Evolutionary conservation across 805 yeast genomes (phyloP).

Genomic region (Metschnikowia anglica): DNA sequence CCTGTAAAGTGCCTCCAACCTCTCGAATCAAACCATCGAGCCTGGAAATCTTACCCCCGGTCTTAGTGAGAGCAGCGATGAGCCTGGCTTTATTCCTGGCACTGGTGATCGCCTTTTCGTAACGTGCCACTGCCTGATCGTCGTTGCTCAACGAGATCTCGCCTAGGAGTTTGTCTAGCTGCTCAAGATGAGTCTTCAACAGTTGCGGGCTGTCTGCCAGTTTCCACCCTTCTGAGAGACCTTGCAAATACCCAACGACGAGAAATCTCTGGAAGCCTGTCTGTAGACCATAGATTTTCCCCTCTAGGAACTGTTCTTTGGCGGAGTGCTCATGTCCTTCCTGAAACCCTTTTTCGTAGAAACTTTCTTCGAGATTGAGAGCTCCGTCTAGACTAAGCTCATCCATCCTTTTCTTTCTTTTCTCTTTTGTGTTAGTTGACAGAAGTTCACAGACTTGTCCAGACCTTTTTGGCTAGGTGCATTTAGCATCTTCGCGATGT

Average conservation of each 20-base stretch:
- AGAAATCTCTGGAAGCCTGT: constrained; percentile 72
- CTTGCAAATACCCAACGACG: constrained; percentile 65
- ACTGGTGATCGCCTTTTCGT: constrained; percentile 51
- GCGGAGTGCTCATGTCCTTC: constrained; percentile 70
- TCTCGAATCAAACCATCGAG: constrained; percentile 36
- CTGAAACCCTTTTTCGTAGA: constrained; percentile 63
- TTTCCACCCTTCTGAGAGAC: constrained; percentile 45
- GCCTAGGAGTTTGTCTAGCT: constrained; percentile 29
- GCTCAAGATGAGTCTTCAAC: constrained; percentile 22
- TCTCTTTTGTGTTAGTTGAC: too few species aligned
- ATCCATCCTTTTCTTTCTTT: constrained; percentile 17
- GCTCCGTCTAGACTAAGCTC: constrained; percentile 46
- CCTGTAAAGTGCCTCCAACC: constrained; percentile 39
- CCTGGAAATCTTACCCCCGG: constrained; percentile 25
- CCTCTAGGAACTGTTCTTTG: constrained; percentile 63
- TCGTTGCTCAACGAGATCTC: constrained; percentile 38
- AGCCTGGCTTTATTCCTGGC: constrained; percentile 63
- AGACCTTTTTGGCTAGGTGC: too few species aligned
- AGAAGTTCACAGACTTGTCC: too few species aligned
- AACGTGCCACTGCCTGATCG: constrained; percentile 53
- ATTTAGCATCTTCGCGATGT: too few species aligned
- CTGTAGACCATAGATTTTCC: constrained; percentile 81
- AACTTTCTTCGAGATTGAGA: constrained; percentile 58
- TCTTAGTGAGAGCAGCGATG: constrained; percentile 38
- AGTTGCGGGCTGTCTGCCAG: neutral